Evolutionary conservation across 2,329 filamentous ascomycete genomes (phyloP).

Genomic region (Microdochium paspali): DNA sequence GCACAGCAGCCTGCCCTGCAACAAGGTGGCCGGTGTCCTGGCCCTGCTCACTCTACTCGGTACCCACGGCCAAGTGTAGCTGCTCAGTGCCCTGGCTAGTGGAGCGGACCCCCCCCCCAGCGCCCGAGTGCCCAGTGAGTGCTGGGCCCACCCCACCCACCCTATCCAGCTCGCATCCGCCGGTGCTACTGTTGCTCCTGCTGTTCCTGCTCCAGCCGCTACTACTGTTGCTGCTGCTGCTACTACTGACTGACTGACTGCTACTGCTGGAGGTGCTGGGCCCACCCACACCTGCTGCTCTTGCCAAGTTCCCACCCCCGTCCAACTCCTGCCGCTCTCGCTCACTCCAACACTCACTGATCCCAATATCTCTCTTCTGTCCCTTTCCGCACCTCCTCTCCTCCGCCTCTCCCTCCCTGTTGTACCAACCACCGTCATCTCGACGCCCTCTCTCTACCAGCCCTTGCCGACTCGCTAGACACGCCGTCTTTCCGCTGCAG

Average conservation of each 20-base stretch:
- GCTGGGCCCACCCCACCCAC: no score
- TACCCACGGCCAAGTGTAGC: no score
- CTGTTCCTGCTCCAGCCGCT: no score
- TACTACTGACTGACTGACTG: no score
- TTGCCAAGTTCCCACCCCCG: background rate
- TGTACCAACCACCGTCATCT: background rate
- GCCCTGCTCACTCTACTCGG: no score
- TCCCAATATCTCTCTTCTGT: background rate
- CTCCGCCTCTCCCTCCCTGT: background rate
- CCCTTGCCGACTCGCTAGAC: background rate
- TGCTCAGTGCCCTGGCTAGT: no score
- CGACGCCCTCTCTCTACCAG: background rate
- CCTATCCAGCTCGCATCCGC: no score
- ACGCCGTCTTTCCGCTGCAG: background rate
- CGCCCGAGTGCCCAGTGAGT: no score
- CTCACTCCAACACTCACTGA: background rate
- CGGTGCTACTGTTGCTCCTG: background rate
- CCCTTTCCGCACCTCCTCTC: background rate
- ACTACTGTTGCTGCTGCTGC: background rate
- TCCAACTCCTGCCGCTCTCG: background rate
- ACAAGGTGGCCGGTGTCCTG: no score
- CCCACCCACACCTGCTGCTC: background rate
- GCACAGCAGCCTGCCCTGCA: no score
- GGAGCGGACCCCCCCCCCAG: no score
- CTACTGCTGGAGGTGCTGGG: background rate